Base-by-base conservation (phyloP, 805 yeast genomes). In the Nakazawaea siamensis region DNA sequence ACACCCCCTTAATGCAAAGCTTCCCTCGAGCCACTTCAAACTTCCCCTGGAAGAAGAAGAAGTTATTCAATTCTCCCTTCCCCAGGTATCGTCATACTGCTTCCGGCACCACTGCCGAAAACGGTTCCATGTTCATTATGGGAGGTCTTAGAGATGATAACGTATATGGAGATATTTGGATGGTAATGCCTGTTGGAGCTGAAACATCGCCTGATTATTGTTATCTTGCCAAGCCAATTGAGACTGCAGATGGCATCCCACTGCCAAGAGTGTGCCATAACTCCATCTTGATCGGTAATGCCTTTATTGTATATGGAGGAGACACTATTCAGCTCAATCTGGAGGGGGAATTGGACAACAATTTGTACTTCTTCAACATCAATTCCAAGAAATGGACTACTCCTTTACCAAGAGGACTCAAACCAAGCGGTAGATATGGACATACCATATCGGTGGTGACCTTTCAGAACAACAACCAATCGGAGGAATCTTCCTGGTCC, bases 241-340 rank as follows among this genome's bases (percentile, higher is more conserved):
- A 81, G 40, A 83, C 82, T 41, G 73, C 75, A 33, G 85, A 80
- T 42, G 77, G 82, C 33, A 74, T 85, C 13, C 96, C 97, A 2
- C 90, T 95, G 14, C 96, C 97, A 23, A 76, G 98, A 48, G 96
- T 90, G 5, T 97, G 97, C 3, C 99, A 92, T 58, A 85, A 95
- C 5, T 71, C 94, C 2, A 82, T 88, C 8, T 66, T 90, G 23
- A 80, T 94, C 41, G 98, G 97, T 11, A 90, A 88, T 51, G 97
- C 97, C 1, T 92, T 80, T 50, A 87, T 92, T 29, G 75, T 92
- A 11, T 90, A 85, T 58, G 98, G 97, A 24, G 99, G 99, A 49
- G 98, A 92, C 54, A 92, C 97, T 1, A 82, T 78, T 26, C 71
- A 72, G 45, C 80, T 87, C 24, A 86, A 81, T 50, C 71, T 70